Evolutionary conservation across 129 eudicot species (phyloP), one percentile per base, ranked within the genome.

Genomic region (Flaveria sonorensis): DNA sequence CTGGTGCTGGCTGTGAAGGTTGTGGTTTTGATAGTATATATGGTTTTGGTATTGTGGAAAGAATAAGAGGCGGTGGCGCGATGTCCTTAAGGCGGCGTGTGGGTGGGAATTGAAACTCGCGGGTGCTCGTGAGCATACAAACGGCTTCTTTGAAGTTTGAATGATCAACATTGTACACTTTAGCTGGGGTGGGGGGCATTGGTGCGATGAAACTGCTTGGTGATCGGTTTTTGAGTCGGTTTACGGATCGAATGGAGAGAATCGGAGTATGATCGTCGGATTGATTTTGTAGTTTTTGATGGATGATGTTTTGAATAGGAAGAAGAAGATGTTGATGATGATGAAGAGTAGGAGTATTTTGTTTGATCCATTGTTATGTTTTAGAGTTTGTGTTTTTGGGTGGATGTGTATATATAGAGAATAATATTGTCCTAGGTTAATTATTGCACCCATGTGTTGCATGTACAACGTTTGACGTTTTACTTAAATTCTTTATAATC

Each of bases 181-280:
- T 88, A 0, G 89, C 83, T 9, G 84, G 96, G 13, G 85, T 86
- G n/a, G 89, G 89, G 0, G 91, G 89, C 23, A 88, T 50, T 2
- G 96, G 96, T 5, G 96, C 91, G 0, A 90, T 90, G 24, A 86
- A 86, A 91, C 23, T 80, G 83, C 74, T 90, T 90, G 69, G 55
- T 72, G 53, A 63, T 62, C 50, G 80, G 82, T 64, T 84, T 86
- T 18, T 42, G 75, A 45, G 79, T 78, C 12, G 85, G 50, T 39
- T 82, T 62, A 43, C n/a, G 70, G 71, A 13, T 76, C 2, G 87
- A 78, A 64, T 83, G 88, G 63, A 85, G 85, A 0, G 84, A 45
- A n/a, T 82, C 62, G 13, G 19, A 81, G 79, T 43, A 76, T 3
- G 85, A 51, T 30, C 82, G 64, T 46, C 21, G 72, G 39, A 32